Base-by-base conservation (phyloP, 352 stramenopile genomes). In the Pythium folliculosum region DNA sequence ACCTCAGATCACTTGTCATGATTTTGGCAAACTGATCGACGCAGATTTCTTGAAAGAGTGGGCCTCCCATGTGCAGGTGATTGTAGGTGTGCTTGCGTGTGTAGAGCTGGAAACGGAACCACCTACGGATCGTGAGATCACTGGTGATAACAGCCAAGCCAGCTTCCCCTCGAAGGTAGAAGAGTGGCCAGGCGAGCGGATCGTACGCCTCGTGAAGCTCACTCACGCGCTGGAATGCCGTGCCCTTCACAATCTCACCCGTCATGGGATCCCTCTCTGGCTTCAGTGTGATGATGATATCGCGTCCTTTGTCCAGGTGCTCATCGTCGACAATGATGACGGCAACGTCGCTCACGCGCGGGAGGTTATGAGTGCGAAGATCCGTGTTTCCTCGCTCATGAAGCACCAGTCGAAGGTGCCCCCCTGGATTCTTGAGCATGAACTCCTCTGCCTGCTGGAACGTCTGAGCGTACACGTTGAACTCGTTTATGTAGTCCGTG, bases 11-110 rank as follows among this genome's bases (percentile, higher is more conserved):
- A 32, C 21, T 63, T 19, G 56, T 53, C 10, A 38, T 30, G 16
- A 63, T 37, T 40, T 63, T 63, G 22, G 43, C 43, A 25, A 27
- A 52, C 43, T 63, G 56, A 17, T 63, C 56, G 7, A 63, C 56
- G 37, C 56, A 63, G 14, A 48, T 22, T 19, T 63, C 35, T 43
- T 63, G 55, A 38, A 63, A 40, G 6, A 63, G 30, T 2, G 51
- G 51, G 4, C 51, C 51, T 22, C 12, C 4, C 6, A 17, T 23
- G 5, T 45, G 51, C 30, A 58, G 25, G 30, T 58, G 51, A 25
- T 58, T 58, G 32, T 58, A 58, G n/a, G n/a, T 3, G 13, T 5
- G 5, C 23, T 35, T 19, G 3, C 49, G 49, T 1, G 6, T 19
- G 25, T 40, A 56, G 5, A 56, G 49, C 13, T 56, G 49, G 21